Evolutionary conservation across 768 basidiomycete genomes (phyloP).

Genomic region (Boletus sensibilis): DNA sequence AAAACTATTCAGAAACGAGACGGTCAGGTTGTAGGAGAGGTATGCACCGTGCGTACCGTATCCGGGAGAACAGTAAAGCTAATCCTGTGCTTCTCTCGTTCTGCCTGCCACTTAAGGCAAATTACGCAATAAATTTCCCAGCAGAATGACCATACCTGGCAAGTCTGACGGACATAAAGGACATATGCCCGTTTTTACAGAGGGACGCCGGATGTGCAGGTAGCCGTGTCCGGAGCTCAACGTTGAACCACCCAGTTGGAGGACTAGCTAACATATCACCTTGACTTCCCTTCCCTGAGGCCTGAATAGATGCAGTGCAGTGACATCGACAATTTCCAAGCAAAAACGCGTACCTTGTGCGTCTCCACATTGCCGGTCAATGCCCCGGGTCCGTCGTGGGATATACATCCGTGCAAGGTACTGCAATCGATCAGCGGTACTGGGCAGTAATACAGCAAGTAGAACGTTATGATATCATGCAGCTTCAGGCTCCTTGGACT

Average conservation of each 20-base stretch:
- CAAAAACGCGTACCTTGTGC: constrained; percentile 17
- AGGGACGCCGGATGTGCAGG: constrained; percentile 12
- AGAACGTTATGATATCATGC: constrained; percentile 4
- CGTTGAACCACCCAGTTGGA: constrained; percentile 1
- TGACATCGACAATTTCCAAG: constrained; percentile 16
- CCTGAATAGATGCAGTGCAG: constrained; percentile 19
- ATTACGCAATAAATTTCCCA: background rate
- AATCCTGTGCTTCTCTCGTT: constrained; percentile 26
- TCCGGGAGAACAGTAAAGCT: constrained; percentile 17
- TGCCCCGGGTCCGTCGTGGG: background rate
- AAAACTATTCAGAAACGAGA: constrained; percentile 10
- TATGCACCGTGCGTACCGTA: constrained; percentile 16
- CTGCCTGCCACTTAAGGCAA: constrained; percentile 7
- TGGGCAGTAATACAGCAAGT: constrained; percentile 5
- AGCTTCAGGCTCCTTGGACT: background rate
- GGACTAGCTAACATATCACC: constrained; percentile 4
- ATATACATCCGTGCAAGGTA: constrained; percentile 2
- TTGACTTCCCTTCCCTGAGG: constrained; percentile 6
- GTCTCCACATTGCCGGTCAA: constrained; percentile 20
- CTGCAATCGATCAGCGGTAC: constrained; percentile 5
- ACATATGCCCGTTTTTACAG: background rate
- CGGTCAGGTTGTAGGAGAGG: constrained; percentile 5
- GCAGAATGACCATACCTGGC: background rate
- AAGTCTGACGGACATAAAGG: constrained; percentile 1
- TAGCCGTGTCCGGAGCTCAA: constrained; percentile 24